phyloP scores from a whole-genome alignment of 805 yeast species.

The Kregervanrija pseudodelftensis region DNA sequence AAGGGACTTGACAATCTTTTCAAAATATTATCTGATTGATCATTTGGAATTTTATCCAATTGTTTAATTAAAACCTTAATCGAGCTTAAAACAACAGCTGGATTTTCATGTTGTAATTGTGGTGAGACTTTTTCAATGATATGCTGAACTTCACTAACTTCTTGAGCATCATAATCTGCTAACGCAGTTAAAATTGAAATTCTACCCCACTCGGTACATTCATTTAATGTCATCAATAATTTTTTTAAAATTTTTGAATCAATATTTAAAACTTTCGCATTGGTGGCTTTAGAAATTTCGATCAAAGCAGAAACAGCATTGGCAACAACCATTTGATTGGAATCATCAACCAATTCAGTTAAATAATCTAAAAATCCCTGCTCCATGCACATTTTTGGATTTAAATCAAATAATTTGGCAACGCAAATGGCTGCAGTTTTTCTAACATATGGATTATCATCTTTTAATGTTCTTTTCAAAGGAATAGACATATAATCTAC shows the following conservation, averaged over 20 bases:
- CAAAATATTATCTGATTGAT: slow-evolving; percentile 38
- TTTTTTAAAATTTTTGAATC: slow-evolving; percentile 43
- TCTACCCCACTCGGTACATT: slow-evolving; percentile 99
- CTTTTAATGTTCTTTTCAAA: slow-evolving; percentile 71
- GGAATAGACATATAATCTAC: slow-evolving; percentile 93
- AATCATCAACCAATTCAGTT: slow-evolving; percentile 63
- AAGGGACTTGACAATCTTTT: slow-evolving; percentile 77
- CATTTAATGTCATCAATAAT: slow-evolving; percentile 79
- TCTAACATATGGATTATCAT: slow-evolving; percentile 95
- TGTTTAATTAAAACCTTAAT: slow-evolving; percentile 76
- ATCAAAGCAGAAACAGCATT: slow-evolving; percentile 82
- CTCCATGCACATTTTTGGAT: slow-evolving; percentile 73
- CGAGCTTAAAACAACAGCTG: slow-evolving; percentile 85
- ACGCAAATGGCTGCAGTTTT: slow-evolving; percentile 98
- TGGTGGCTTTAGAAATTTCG: slow-evolving; percentile 47
- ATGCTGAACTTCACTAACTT: slow-evolving; percentile 64
- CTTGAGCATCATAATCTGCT: slow-evolving; percentile 56
- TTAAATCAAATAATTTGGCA: slow-evolving; percentile 86
- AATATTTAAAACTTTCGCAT: slow-evolving; percentile 28
- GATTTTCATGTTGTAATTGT: slow-evolving; percentile 94
- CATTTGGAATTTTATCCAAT: slow-evolving; percentile 37
- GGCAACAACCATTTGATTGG: slow-evolving; percentile 97
- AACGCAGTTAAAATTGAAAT: slow-evolving; percentile 80
- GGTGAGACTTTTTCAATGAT: slow-evolving; percentile 88
- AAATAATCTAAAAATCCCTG: slow-evolving; percentile 75